phyloP scores from a whole-genome alignment of 768 basidiomycete species.

The Termitomyces heimii region DNA sequence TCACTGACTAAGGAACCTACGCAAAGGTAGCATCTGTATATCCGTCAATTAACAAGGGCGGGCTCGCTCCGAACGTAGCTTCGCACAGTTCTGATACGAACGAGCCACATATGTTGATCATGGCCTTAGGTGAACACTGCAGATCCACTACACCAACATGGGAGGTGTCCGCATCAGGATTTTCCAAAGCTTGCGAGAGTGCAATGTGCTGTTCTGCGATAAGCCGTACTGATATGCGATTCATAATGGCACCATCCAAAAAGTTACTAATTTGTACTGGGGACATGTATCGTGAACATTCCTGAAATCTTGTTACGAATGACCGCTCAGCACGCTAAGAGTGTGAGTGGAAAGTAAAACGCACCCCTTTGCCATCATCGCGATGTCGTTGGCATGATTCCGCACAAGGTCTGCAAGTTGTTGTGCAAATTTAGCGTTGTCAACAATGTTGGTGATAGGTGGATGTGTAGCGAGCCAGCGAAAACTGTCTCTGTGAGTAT shows the following conservation, averaged over 20 bases:
- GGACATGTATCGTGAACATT: conserved; percentile 79
- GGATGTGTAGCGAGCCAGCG: conserved; percentile 63
- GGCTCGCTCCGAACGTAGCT: conserved; percentile 72
- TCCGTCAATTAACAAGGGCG: conserved; percentile 67
- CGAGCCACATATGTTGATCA: conserved; percentile 77
- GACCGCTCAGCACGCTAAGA: not conserved
- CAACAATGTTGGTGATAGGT: conserved; percentile 55
- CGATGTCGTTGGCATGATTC: conserved; percentile 82
- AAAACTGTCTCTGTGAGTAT: conserved; percentile 67
- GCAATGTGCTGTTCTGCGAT: conserved; percentile 92
- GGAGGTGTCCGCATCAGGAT: conserved; percentile 27
- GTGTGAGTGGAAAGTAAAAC: conserved; percentile 1
- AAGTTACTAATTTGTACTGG: conserved; percentile 75
- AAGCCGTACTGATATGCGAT: conserved; percentile 80
- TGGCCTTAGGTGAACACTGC: conserved; percentile 61
- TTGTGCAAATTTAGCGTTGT: conserved; percentile 64
- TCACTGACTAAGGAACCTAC: conserved; percentile 40
- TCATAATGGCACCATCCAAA: conserved; percentile 78
- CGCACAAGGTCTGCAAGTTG: conserved; percentile 68
- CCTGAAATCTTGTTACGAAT: conserved; percentile 64
- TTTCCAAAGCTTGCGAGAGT: conserved; percentile 61
- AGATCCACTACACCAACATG: conserved; percentile 73
- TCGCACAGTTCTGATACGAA: conserved; percentile 83
- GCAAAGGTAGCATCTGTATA: conserved; percentile 66
- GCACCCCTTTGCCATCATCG: conserved; percentile 86